A percentile compares a stretch with the other conserved stretches of the same genome.
These are phyloP conservation scores for Phytopythium cucurbitacearum DNA, from an alignment of 352 stramenopile species.

Conservation along the genomic window DNA sequence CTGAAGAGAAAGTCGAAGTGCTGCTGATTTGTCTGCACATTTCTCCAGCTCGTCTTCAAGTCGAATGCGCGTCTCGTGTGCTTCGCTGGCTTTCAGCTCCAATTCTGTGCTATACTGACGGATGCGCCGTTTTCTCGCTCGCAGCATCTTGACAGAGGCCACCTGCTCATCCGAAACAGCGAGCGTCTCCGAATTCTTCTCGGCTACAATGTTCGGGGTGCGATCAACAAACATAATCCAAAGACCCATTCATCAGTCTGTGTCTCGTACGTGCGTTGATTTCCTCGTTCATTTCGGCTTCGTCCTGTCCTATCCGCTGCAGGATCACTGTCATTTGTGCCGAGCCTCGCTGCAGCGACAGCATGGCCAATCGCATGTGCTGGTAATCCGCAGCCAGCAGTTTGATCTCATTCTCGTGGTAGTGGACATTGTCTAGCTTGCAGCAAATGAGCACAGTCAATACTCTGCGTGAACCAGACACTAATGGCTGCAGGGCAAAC, in stretches of 20 bases:
- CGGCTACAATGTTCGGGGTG: constrained; percentile 1
- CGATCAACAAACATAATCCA: background rate
- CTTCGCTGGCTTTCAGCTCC: constrained; percentile 19
- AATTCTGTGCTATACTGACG: constrained; percentile 37
- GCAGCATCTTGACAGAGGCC: constrained; percentile 34
- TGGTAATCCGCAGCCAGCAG: constrained; percentile 25
- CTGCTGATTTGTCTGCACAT: constrained; percentile 17
- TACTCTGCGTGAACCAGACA: too few species aligned
- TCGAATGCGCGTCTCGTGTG: constrained; percentile 17
- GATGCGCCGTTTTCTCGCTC: constrained; percentile 39
- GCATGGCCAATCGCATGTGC: background rate
- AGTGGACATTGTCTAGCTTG: constrained; percentile 24
- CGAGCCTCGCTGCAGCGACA: constrained; percentile 1
- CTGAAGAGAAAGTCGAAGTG: constrained; percentile 23
- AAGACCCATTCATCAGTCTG: too few species aligned
- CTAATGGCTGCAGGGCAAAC: constrained; percentile 7
- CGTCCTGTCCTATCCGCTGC: background rate
- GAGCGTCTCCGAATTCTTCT: constrained; percentile 12
- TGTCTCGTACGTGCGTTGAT: background rate
- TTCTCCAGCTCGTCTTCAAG: constrained; percentile 24
- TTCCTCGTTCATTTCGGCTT: constrained; percentile 9
- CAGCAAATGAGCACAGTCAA: background rate
- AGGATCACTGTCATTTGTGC: background rate
- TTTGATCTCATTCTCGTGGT: constrained; percentile 30
- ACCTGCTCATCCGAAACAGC: constrained; percentile 14